A percentile compares a stretch with the other conserved stretches of the same genome.
Conservation (phyloP, 192 early-diverging fungal species). For the Paraglomus brasilianum region DNA sequence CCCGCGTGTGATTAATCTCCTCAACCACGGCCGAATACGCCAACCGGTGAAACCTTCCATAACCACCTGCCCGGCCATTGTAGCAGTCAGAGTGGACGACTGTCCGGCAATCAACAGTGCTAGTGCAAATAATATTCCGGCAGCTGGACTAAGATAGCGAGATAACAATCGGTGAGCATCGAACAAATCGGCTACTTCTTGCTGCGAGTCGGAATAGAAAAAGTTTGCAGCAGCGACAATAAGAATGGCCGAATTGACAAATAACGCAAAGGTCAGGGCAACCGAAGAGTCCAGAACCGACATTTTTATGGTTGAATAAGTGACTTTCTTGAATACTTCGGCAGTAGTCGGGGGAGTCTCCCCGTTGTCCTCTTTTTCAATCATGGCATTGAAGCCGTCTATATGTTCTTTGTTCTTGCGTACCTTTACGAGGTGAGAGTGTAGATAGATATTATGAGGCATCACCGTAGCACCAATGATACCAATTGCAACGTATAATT, state of each 20-base stretch:
- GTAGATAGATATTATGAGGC: constrained; percentile 86
- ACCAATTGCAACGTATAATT: constrained; percentile 71
- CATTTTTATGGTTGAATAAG: constrained; percentile 12
- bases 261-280: constrained; percentile 68
- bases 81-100: constrained; percentile 75
- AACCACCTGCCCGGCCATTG: constrained; percentile 82
- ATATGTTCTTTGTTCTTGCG: constrained; percentile 39
- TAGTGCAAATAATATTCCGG: constrained; percentile 71
- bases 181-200: constrained; percentile 54
- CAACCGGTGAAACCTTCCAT: constrained; percentile 77
- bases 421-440: constrained; percentile 71
- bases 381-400: constrained; percentile 29
- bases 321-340: constrained; percentile 19
- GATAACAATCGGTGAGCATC: constrained; percentile 63
- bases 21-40: constrained; percentile 61
- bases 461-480: constrained; percentile 88
- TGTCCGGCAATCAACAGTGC: constrained; percentile 78
- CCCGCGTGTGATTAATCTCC: constrained; percentile 67
- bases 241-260: constrained; percentile 78
- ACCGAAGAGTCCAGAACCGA: constrained; percentile 62
- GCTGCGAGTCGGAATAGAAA: constrained; percentile 39
- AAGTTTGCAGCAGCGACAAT: constrained; percentile 78
- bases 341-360: constrained; percentile 27
- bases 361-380: constrained; percentile 33
- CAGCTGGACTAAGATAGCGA: constrained; percentile 57